Evolutionary conservation across 257 asterid genomes (phyloP).

Genomic region (Verbena officinalis): DNA sequence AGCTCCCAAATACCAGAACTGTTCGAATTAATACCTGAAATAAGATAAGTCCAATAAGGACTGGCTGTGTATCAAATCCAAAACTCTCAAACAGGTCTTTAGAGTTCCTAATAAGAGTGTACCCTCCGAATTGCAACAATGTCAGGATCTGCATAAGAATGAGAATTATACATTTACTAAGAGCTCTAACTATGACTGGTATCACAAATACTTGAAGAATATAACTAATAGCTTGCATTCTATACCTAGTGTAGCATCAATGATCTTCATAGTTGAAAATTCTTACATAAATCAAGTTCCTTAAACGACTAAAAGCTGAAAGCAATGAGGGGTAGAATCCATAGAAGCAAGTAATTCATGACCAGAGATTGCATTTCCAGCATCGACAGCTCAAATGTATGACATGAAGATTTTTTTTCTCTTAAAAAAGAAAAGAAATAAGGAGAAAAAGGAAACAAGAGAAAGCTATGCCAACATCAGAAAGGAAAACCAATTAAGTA

Average conservation of each 20-base stretch:
- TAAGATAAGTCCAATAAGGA: conserved; percentile 91
- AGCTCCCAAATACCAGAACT: conserved; percentile 16
- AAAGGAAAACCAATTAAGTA: no score
- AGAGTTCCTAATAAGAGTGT: conserved; percentile 93
- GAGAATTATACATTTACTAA: not conserved
- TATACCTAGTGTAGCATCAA: conserved; percentile 1
- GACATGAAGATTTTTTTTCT: no score
- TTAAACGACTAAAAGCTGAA: not conserved
- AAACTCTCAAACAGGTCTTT: conserved; percentile 92
- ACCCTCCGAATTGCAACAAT: conserved; percentile 93
- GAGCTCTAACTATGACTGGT: conserved; percentile 11
- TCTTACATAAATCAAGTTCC: conserved; percentile 18
- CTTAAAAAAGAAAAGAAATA: no score
- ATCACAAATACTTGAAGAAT: conserved; percentile 1
- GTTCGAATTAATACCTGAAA: conserved; percentile 71
- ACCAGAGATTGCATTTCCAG: not conserved
- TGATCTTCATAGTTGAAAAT: not conserved
- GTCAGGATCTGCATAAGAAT: conserved; percentile 74
- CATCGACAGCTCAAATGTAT: not conserved
- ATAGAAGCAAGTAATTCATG: not conserved
- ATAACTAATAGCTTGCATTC: conserved; percentile 2
- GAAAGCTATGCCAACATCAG: no score
- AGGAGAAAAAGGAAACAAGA: no score
- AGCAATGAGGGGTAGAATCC: not conserved
- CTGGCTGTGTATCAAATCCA: conserved; percentile 98